These are phyloP conservation scores for Aspergillus funiculosus DNA, from an alignment of 495 filamentous ascomycete species.

Conservation along the genomic window DNA sequence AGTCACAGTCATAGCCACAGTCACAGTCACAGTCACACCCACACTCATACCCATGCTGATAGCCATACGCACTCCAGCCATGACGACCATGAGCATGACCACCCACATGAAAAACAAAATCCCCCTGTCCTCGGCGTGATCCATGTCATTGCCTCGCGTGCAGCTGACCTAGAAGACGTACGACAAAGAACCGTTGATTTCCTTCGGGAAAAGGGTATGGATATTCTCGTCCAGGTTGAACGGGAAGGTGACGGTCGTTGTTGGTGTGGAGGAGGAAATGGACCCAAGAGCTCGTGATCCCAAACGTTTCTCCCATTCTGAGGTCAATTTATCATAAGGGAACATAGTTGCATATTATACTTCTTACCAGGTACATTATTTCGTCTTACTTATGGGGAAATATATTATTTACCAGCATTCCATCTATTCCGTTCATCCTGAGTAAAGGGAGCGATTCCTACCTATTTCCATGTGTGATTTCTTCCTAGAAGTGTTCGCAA, in stretches of 20 bases:
- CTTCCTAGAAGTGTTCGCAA: too few relatives aligned
- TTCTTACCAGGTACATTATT: too few relatives aligned
- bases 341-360: too few relatives aligned
- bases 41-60: constrained; percentile 12
- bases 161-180: constrained; percentile 70
- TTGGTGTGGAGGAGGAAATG: constrained; percentile 67
- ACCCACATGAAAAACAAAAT: constrained; percentile 26
- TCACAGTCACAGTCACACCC: constrained; percentile 7
- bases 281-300: constrained; percentile 26
- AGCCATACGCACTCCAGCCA: constrained; percentile 7
- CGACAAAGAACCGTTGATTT: constrained; percentile 56
- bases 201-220: constrained; percentile 57
- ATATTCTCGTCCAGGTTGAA: constrained; percentile 72
- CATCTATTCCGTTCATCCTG: too few relatives aligned
- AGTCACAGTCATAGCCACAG: constrained; percentile 21
- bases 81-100: constrained; percentile 21
- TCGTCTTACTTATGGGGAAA: too few relatives aligned
- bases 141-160: constrained; percentile 67
- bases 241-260: constrained; percentile 68
- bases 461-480: too few relatives aligned
- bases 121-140: constrained; percentile 67
- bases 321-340: too few relatives aligned
- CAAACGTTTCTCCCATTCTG: too few relatives aligned
- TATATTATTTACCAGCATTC: too few relatives aligned
- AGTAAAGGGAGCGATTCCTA: too few relatives aligned